Percentiles rank a stretch among this genome's conserved stretches.
phyloP scores from a whole-genome alignment of 192 early-diverging fungal species.

The Coemansia sp. region DNA sequence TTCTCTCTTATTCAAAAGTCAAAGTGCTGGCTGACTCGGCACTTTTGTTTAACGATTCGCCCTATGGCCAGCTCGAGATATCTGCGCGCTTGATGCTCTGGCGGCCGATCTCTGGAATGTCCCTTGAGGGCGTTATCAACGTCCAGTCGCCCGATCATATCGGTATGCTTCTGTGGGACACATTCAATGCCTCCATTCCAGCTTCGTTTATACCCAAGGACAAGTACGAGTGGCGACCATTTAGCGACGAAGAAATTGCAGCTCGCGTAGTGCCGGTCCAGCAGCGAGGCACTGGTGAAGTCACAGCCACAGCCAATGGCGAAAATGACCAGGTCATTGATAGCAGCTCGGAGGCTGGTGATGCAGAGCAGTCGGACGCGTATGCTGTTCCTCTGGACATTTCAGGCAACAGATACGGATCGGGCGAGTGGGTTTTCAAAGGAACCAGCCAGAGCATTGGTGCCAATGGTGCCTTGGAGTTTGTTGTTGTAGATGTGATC shows the following conservation, averaged over 20 bases:
- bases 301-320: not conserved
- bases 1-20: conserved; percentile 77
- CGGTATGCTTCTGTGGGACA: conserved; percentile 87
- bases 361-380: conserved; percentile 21
- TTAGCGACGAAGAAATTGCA: conserved; percentile 52
- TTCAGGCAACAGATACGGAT: conserved; percentile 42
- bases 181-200: conserved; percentile 95
- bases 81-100: conserved; percentile 71
- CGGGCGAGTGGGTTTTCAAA: conserved; percentile 73
- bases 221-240: conserved; percentile 71
- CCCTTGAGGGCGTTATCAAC: conserved; percentile 64
- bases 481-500: conserved; percentile 74
- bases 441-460: conserved; percentile 67
- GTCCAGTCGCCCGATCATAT: conserved; percentile 93
- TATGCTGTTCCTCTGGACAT: conserved; percentile 10
- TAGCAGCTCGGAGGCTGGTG: conserved; percentile 21
- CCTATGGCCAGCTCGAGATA: conserved; percentile 78
- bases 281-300: not conserved
- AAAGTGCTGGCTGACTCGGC: conserved; percentile 60
- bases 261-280: conserved; percentile 16
- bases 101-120: conserved; percentile 67
- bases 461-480: conserved; percentile 65
- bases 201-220: conserved; percentile 72
- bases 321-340: conserved; percentile 37
- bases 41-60: conserved; percentile 77